Percentiles rank a stretch among this genome's conserved stretches.
phyloP scores from a whole-genome alignment of 768 basidiomycete species.

The Suillus ampliporus region DNA sequence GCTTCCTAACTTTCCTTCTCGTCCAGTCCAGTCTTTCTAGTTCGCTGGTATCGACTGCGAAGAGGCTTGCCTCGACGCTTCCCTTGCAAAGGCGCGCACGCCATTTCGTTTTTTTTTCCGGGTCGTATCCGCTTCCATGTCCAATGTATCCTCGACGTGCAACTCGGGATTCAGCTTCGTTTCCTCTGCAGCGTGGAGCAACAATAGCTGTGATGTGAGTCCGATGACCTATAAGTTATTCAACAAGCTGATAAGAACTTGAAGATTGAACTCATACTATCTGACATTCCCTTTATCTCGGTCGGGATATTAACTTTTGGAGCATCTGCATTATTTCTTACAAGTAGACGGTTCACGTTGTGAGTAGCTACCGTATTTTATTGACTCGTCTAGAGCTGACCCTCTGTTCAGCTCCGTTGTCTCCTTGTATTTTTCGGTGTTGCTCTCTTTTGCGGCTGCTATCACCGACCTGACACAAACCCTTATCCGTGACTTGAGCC shows the following conservation, averaged over 20 bases:
- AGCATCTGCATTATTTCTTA: conserved; percentile 59
- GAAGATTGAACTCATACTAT: conserved; percentile 61
- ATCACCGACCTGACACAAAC: conserved; percentile 66
- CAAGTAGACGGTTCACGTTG: conserved; percentile 57
- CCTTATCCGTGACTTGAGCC: conserved; percentile 45
- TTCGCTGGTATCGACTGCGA: conserved; percentile 13
- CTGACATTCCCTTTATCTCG: conserved; percentile 70
- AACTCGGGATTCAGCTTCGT: conserved; percentile 29
- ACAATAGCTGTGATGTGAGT: conserved; percentile 51
- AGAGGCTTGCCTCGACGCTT: not conserved
- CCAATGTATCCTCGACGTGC: conserved; percentile 20
- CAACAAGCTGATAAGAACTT: not conserved
- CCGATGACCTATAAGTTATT: conserved; percentile 1
- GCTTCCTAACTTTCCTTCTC: conserved; percentile 9
- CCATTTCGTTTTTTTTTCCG: conserved; percentile 21
- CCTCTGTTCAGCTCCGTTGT: conserved; percentile 44
- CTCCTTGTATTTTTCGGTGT: conserved; percentile 60
- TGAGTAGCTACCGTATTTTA: conserved; percentile 36
- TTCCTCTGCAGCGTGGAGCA: conserved; percentile 43
- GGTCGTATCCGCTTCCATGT: conserved; percentile 24
- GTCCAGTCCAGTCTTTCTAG: not conserved
- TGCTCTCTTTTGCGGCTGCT: conserved; percentile 65
- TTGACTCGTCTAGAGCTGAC: conserved; percentile 2
- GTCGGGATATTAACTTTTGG: conserved; percentile 70
- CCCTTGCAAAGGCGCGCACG: conserved; percentile 19